Evolutionary conservation across 179 eudicot genomes (phyloP), one percentile per base, ranked within the genome.

Genomic region (Gypsophila paniculata): DNA sequence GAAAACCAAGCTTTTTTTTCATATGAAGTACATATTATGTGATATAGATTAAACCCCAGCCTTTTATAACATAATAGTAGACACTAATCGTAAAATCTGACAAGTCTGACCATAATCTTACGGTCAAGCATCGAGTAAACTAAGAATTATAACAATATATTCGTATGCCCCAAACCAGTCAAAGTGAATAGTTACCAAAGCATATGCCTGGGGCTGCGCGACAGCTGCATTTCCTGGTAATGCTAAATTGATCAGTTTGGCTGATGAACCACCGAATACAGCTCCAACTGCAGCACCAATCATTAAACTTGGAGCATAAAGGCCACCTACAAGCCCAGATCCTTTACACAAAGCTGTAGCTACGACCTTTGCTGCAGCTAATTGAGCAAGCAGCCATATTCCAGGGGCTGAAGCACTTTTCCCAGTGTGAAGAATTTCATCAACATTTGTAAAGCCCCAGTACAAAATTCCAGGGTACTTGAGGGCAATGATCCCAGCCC

Each of bases 231-330:
- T 86, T 80, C 97, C 97, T 13, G 99, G 97, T 72, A 94, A 82
- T 65, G 97, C 91, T 14, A 85, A 84, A 74, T 94, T 94, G 39
- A 94, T 90, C 61, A 91, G 52, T 77, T 90, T 86, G 42, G 89
- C 96, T 48, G 99, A 97, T 67, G 79, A 77, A 71, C 99, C 99
- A 51, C 99, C 99, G 82, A 94, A 94, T 61, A 94, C 99, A 73
- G 97, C 99, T 79, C 97, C 99, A 58, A 94, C 96, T 74, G 99
- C 97, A 80, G 99, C 97, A 81, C 99, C 99, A 77, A 94, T 94
- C 99, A 94, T 94, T 74, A 94, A 87, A 79, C 97, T 94, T 52
- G 99, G 99, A 29, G 97, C 97, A 88, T 91, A 94, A 34, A 94
- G 81, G 65, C 99, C 99, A 77, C 99, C 97, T 42, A 88, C 97